Evolutionary conservation across 1,284 basidiomycete genomes (phyloP), one percentile per base, ranked within the genome.

Genomic region (Chiua sp.): DNA sequence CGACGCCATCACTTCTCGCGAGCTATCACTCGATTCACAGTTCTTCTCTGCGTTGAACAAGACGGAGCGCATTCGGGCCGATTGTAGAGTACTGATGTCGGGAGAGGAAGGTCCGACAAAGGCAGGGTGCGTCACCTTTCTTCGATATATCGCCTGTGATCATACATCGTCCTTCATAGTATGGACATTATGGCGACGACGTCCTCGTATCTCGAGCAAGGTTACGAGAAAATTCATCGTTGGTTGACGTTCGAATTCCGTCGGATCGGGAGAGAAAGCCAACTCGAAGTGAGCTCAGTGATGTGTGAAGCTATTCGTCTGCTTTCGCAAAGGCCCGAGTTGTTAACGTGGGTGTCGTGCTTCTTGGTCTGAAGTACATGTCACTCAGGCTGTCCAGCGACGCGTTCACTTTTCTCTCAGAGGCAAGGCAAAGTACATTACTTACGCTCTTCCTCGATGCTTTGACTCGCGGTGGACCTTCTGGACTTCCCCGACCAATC

Each of bases 31-130:
- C 16, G 88, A 90, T 0, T 73, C 80, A 8, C 79, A 80, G 0
- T 89, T 98, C 66, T 98, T 98, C 72, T 78, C 82, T 3, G 91
- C 92, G 0, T 93, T 98, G 86, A 92, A 95, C 75, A 92, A 92
- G 70, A 89, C 94, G 1, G 88, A 93, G 65, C 79, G 78, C 51
- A 97, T 98, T 61, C 83, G 95, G 35, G 81, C 82, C 32, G 94
- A 98, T 71, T 97, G 96, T 71, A 82, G 88, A 42, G 87, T 95
- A 3, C 82, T 98, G 8, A 88, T 98, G 83, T 83, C 88, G 20
- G 94, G 93, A 2, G 95, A 96, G 68, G 87, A 91, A 61, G 83
- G 89, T 39, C 83, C 90, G 12, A 91, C 91, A 7, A 84, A 87
- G 71, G 92, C 92, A 28, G 94, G 94, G 93, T 95, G 63, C 55